Evolutionary conservation across 1,284 basidiomycete species (phyloP), one percentile per base, ranked within the genome.

Genomic region (Serendipita sp.): DNA sequence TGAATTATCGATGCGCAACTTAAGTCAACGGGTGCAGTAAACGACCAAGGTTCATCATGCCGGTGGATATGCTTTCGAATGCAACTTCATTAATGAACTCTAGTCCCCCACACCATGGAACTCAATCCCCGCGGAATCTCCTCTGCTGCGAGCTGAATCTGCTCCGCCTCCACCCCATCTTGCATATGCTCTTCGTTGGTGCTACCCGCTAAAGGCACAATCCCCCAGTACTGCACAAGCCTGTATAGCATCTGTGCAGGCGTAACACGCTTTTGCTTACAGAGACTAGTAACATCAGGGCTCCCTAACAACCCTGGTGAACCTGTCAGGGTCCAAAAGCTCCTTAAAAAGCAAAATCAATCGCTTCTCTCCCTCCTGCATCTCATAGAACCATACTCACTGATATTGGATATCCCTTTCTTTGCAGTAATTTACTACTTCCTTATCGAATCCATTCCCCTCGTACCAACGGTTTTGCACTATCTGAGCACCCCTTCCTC

Each of bases 381-480:
- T 32, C 32, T n/a, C 10, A 58, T 12, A n/a, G 8, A 42, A 64
- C 42, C 29, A 41, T 17, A 75, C 83, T 64, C 65, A 89, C 86
- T 90, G 86, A 68, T 91, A 91, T 70, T 82, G 78, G 22, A 87
- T 84, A 5, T 73, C 79, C 60, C 83, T 74, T 62, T 77, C 71
- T 65, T 70, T 75, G 68, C 83, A 85, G 67, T 82, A 84, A 61
- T 71, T 71, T 67, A 79, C 74, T 3, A 86, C 82, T 1, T 77
- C 76, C 64, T 74, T 76, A 68, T 91, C 87, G 86, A 88, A 91
- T 3, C 73, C 76, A 67, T 90, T 91, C 8, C 83, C 83, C 70
- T 91, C 83, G 67, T 82, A 85, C 89, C 89, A 91, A 61, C 88
- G 73, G 71, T 91, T 90, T 72, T 90, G 89, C 13, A 91, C 87